A percentile compares a stretch with the other conserved stretches of the same genome.
Evolutionary conservation across 768 basidiomycete species (phyloP).

Genomic region (Sporobolomyces pararoseus): DNA sequence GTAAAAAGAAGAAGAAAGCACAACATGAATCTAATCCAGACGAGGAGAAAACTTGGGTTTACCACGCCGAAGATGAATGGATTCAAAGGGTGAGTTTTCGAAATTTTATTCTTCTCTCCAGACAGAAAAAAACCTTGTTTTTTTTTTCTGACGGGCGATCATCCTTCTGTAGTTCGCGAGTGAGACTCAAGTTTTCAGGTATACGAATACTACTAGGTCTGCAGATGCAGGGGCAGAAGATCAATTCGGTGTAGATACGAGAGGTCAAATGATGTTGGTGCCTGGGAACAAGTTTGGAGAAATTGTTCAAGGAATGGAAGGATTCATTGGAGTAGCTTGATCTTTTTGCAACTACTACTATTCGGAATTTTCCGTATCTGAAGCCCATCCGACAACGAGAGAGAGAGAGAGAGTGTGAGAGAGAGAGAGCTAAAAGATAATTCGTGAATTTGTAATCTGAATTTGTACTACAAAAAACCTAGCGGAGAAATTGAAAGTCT

Average conservation of each 20-base stretch:
- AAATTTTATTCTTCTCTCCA: too few species aligned
- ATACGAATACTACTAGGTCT: constrained; percentile 10
- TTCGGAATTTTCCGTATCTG: too few species aligned
- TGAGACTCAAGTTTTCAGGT: constrained; percentile 33
- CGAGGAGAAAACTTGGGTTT: constrained; percentile 62
- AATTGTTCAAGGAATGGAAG: constrained; percentile 38
- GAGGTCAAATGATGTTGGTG: constrained; percentile 43
- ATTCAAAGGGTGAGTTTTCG: constrained; percentile 59
- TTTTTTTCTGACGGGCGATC: too few species aligned
- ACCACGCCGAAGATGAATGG: constrained; percentile 80
- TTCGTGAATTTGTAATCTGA: too few species aligned
- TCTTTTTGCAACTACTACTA: too few species aligned
- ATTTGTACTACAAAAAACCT: too few species aligned
- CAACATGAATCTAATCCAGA: constrained; percentile 48
- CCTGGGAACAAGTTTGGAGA: constrained; percentile 31
- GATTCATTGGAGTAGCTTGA: constrained; percentile 6
- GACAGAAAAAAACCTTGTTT: too few species aligned
- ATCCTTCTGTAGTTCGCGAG: constrained; percentile 26
- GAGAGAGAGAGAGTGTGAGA: too few species aligned
- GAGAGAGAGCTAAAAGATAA: too few species aligned
- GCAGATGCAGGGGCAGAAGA: constrained; percentile 27
- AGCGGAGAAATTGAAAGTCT: too few species aligned
- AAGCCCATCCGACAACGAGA: not conserved
- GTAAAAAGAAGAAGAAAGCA: constrained; percentile 52
- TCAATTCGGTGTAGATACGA: constrained; percentile 44